Evolutionary conservation across 2,329 filamentous ascomycete genomes (phyloP).

Genomic region (Epichloe aotearoae): DNA sequence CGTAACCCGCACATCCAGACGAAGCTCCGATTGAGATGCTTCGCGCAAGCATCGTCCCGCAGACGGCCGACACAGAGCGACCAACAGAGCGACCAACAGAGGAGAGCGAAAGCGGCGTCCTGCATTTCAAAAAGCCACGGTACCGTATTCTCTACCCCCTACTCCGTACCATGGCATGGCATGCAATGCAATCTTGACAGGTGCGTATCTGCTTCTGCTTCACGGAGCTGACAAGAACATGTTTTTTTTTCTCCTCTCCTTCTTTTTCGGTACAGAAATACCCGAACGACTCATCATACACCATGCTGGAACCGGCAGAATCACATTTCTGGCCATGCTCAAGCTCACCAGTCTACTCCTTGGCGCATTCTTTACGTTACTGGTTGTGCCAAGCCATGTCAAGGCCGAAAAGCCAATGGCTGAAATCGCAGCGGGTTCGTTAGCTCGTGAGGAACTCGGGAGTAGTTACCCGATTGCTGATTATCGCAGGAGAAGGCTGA

Average conservation of each 20-base stretch:
- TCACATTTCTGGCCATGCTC: slow-evolving; percentile 54
- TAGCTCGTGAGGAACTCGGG: neutral
- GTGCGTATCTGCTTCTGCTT: too few relatives aligned
- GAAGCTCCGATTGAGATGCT: neutral
- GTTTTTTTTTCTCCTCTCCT: neutral
- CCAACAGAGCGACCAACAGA: neutral
- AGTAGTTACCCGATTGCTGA: too few relatives aligned
- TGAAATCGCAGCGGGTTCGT: slow-evolving; percentile 26
- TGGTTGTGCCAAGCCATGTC: slow-evolving; percentile 49
- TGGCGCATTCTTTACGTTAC: slow-evolving; percentile 50
- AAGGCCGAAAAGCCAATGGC: slow-evolving; percentile 24
- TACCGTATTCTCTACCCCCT: neutral
- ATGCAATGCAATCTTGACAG: too few relatives aligned
- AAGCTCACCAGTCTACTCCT: slow-evolving; percentile 61
- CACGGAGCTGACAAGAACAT: too few relatives aligned
- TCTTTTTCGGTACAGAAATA: slow-evolving; percentile 24
- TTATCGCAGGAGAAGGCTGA: neutral
- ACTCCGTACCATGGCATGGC: neutral
- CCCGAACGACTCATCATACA: slow-evolving; percentile 56
- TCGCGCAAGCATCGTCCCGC: neutral
- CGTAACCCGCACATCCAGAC: neutral
- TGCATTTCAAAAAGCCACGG: neutral
- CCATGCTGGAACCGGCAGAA: slow-evolving; percentile 56
- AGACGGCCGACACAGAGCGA: neutral
- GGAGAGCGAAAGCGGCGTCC: slow-evolving; percentile 14